Evolutionary conservation across 2,329 filamentous ascomycete genomes (phyloP).

Genomic region (Fusarium lyarnte): DNA sequence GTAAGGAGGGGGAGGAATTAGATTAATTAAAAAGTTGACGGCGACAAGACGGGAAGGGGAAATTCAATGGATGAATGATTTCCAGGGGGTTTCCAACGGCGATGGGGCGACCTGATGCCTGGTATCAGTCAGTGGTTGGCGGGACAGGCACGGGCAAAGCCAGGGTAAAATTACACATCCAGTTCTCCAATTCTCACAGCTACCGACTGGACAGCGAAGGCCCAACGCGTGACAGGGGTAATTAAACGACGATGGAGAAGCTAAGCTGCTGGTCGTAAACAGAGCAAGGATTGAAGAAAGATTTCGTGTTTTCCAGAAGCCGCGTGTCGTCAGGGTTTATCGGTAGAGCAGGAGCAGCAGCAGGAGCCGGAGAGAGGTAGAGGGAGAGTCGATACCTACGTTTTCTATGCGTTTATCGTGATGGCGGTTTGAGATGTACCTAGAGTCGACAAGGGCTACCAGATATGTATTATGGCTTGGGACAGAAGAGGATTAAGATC

Average conservation of each 20-base stretch:
- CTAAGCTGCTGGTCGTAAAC: background rate
- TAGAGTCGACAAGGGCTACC: background rate
- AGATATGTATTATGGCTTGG: background rate
- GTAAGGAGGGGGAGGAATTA: conserved; percentile 24
- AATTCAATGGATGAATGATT: conserved; percentile 41
- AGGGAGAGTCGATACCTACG: background rate
- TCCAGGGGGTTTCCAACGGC: conserved; percentile 37
- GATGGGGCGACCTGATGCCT: conserved; percentile 38
- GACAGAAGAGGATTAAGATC: conserved; percentile 17
- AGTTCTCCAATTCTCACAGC: conserved; percentile 17
- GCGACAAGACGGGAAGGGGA: conserved; percentile 33
- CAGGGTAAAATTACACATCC: conserved; percentile 44
- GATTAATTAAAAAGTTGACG: conserved; percentile 30
- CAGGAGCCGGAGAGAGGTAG: background rate
- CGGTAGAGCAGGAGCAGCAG: background rate
- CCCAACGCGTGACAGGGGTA: conserved; percentile 24
- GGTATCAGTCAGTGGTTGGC: conserved; percentile 37
- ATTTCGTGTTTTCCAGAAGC: conserved; percentile 28
- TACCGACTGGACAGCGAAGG: conserved; percentile 13
- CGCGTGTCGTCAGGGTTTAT: conserved; percentile 8
- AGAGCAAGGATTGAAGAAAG: conserved; percentile 20
- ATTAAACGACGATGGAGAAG: conserved; percentile 14
- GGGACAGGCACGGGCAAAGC: conserved; percentile 30
- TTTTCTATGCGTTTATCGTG: background rate
- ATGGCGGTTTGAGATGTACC: background rate